Evolutionary conservation across 225 moss, liverwort and hornwort species (phyloP).

Genomic region (Physcomitrium patens): DNA sequence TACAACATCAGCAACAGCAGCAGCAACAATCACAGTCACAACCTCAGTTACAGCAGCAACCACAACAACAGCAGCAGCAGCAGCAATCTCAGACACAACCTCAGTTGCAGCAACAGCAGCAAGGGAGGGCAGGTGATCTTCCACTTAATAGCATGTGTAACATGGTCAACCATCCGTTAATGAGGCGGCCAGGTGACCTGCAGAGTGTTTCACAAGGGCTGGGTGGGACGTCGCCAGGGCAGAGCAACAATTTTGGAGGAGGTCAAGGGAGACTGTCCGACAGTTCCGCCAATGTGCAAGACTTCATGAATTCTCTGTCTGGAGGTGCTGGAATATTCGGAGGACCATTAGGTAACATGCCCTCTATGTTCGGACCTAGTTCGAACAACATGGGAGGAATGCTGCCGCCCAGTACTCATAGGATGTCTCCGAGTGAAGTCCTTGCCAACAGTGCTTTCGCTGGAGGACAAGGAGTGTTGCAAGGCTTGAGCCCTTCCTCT

Average conservation of each 20-base stretch:
- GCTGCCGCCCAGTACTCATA: constrained; percentile 74
- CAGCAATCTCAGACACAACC: constrained; percentile 12
- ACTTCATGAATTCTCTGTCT: constrained; percentile 88
- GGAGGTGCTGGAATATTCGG: constrained; percentile 65
- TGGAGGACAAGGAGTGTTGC: constrained; percentile 68
- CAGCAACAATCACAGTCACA: constrained; percentile 13
- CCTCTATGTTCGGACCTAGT: constrained; percentile 81
- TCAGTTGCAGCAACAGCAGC: constrained; percentile 40
- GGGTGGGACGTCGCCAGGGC: constrained; percentile 70
- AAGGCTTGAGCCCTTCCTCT: constrained; percentile 71
- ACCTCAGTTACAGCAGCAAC: constrained; percentile 39
- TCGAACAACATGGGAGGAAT: constrained; percentile 78
- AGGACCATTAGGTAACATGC: constrained; percentile 61
- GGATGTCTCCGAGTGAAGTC: constrained; percentile 67
- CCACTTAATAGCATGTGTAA: constrained; percentile 84
- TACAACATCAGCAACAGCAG: constrained; percentile 6
- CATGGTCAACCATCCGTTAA: constrained; percentile 63
- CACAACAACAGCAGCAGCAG: constrained; percentile 61
- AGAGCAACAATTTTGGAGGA: constrained; percentile 76
- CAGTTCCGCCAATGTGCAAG: constrained; percentile 70
- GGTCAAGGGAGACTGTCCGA: constrained; percentile 66
- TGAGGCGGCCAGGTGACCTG: constrained; percentile 86
- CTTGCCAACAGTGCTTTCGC: constrained; percentile 56
- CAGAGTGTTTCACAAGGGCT: constrained; percentile 82
- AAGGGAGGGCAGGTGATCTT: constrained; percentile 92